phyloP scores from a whole-genome alignment of 352 stramenopile genomes.

The Phytophthora melonis region DNA sequence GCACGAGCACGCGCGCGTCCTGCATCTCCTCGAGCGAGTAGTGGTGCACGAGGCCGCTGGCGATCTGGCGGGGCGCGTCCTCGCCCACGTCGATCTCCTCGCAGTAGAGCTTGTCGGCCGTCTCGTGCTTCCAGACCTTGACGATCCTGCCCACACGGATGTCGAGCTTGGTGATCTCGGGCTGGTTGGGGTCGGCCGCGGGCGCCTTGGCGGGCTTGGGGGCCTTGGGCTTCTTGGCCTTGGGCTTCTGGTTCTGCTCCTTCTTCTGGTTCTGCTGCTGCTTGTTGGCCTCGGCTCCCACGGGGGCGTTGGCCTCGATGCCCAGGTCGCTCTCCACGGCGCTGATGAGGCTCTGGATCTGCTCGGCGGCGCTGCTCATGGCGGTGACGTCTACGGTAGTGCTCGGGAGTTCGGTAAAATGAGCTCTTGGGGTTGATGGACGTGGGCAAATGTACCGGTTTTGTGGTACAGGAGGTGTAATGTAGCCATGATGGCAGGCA shows the following conservation, averaged over 20 bases:
- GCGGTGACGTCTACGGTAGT: conserved; percentile 1
- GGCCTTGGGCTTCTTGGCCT: conserved; percentile 54
- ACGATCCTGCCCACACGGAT: conserved; percentile 93
- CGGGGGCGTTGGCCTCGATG: conserved; percentile 72
- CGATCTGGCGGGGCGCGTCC: conserved; percentile 86
- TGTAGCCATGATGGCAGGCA: no score
- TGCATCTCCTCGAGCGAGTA: conserved; percentile 92
- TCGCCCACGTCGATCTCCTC: conserved; percentile 94
- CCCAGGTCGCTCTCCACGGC: conserved; percentile 79
- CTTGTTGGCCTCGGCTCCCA: conserved; percentile 42
- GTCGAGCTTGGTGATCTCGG: conserved; percentile 93
- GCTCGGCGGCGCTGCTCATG: conserved; percentile 56
- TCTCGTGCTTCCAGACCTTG: conserved; percentile 94
- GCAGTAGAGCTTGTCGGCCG: conserved; percentile 92
- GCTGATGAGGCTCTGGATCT: conserved; percentile 76
- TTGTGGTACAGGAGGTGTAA: not conserved
- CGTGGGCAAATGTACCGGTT: not conserved
- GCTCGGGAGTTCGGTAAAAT: not conserved
- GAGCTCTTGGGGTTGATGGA: not conserved
- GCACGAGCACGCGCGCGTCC: conserved; percentile 82
- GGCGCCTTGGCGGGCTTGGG: conserved; percentile 59
- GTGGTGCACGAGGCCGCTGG: conserved; percentile 86
- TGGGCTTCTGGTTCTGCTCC: conserved; percentile 28
- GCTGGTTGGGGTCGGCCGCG: conserved; percentile 60
- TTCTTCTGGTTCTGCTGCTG: conserved; percentile 19